Conservation (phyloP, 768 basidiomycete genomes). For the Rickenella mellea region DNA sequence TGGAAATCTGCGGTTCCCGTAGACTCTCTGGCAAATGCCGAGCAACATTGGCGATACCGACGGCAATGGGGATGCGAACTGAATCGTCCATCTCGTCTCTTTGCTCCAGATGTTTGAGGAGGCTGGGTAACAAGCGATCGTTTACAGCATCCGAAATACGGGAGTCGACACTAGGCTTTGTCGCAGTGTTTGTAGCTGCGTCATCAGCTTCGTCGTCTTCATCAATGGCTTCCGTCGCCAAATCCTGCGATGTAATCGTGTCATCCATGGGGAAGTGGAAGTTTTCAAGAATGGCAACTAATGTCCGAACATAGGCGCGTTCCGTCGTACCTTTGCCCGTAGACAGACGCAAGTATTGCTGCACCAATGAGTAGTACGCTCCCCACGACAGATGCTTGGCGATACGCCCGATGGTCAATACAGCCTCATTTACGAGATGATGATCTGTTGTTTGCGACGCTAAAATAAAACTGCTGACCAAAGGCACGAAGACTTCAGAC, state of each 20-base stretch:
- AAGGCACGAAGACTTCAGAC: slow-evolving; percentile 76
- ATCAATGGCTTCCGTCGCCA: slow-evolving; percentile 14
- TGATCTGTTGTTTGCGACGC: slow-evolving; percentile 52
- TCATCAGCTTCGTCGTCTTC: slow-evolving; percentile 19
- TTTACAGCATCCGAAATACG: slow-evolving; percentile 71
- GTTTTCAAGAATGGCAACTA: slow-evolving; percentile 78
- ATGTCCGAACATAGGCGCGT: slow-evolving; percentile 72
- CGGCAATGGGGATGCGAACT: slow-evolving; percentile 78
- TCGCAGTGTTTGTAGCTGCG: slow-evolving; percentile 12
- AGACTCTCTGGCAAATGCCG: slow-evolving; percentile 59
- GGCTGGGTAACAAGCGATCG: slow-evolving; percentile 62
- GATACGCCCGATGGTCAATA: slow-evolving; percentile 68
- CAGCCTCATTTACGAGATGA: slow-evolving; percentile 84
- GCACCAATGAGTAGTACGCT: slow-evolving; percentile 69
- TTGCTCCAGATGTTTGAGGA: slow-evolving; percentile 75
- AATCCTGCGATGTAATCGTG: slow-evolving; percentile 24
- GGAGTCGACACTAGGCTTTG: not conserved
- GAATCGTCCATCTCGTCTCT: slow-evolving; percentile 78
- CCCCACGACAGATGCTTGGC: slow-evolving; percentile 75
- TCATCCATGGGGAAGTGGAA: slow-evolving; percentile 88
- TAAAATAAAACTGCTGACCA: slow-evolving; percentile 70
- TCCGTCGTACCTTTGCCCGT: slow-evolving; percentile 62
- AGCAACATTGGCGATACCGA: slow-evolving; percentile 82
- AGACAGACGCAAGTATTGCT: slow-evolving; percentile 68
- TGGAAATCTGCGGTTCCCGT: slow-evolving; percentile 59